phyloP scores from a whole-genome alignment of 345 rosid species.

The Gynandropsis gynandra region DNA sequence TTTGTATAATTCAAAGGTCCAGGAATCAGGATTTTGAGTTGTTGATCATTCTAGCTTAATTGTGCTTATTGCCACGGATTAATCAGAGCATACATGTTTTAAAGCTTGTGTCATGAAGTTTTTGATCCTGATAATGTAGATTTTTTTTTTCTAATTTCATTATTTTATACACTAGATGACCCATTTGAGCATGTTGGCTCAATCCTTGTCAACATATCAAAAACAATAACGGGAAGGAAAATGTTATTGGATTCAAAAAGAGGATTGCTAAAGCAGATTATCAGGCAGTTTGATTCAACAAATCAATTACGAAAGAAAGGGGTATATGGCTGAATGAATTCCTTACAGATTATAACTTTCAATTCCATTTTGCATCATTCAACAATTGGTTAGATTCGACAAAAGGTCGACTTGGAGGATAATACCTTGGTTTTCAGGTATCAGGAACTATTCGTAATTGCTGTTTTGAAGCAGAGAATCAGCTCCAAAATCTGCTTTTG shows the following conservation, averaged over 20 bases:
- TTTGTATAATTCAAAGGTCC: neutral
- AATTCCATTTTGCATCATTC: slow-evolving; percentile 9
- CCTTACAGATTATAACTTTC: neutral
- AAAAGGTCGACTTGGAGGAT: neutral
- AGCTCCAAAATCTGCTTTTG: slow-evolving; percentile 70
- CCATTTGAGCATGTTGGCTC: slow-evolving; percentile 92
- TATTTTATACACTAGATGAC: slow-evolving; percentile 46
- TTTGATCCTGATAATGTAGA: neutral
- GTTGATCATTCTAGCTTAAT: neutral
- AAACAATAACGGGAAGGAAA: slow-evolving; percentile 74
- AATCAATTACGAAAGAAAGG: slow-evolving; percentile 71
- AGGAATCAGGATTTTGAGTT: neutral
- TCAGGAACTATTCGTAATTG: slow-evolving; percentile 83
- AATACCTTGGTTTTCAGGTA: slow-evolving; percentile 37
- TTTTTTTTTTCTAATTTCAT: neutral
- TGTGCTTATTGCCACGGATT: neutral
- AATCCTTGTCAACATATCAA: slow-evolving; percentile 81
- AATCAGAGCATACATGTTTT: neutral
- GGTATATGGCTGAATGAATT: slow-evolving; percentile 37
- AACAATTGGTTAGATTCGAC: neutral
- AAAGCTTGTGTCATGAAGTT: neutral
- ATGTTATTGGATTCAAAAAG: slow-evolving; percentile 70
- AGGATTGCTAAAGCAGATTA: slow-evolving; percentile 73
- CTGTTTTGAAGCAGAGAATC: slow-evolving; percentile 87
- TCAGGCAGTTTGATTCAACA: slow-evolving; percentile 70